A percentile compares a stretch with the other conserved stretches of the same genome.
phyloP scores from a whole-genome alignment of 2,329 filamentous ascomycete genomes.

The Penicillium hesseltinei region DNA sequence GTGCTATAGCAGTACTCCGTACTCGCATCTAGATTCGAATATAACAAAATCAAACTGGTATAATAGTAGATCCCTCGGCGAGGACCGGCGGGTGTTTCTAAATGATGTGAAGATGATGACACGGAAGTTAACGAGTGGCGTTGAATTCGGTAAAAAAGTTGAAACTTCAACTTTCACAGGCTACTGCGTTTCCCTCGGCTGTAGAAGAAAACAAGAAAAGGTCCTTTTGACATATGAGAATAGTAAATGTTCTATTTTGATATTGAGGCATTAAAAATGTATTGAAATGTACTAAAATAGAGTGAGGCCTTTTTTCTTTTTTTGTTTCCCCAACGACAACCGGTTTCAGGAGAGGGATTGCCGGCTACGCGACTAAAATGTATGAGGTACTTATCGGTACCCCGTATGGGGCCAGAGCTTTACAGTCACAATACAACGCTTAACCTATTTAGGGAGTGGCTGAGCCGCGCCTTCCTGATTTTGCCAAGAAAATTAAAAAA shows the following conservation, averaged over 20 bases:
- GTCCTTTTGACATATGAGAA: neutral
- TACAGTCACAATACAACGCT: slow-evolving; percentile 7
- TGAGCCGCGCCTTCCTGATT: slow-evolving; percentile 15
- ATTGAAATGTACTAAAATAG: slow-evolving; percentile 5
- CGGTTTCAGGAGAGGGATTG: slow-evolving; percentile 16
- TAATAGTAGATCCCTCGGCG: slow-evolving; percentile 13
- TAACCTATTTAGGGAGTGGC: slow-evolving; percentile 12
- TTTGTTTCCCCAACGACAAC: slow-evolving; percentile 27
- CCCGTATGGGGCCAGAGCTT: neutral
- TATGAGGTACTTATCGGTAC: slow-evolving; percentile 18
- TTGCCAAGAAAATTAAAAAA: neutral
- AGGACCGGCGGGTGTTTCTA: slow-evolving; percentile 15
- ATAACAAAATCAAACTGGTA: neutral
- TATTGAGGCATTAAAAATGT: slow-evolving; percentile 8
- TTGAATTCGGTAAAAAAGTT: slow-evolving; percentile 6
- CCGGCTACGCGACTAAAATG: neutral
- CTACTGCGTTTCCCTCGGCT: slow-evolving; percentile 7
- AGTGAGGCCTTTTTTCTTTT: slow-evolving; percentile 18
- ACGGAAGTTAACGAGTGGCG: slow-evolving; percentile 18
- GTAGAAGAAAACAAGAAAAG: neutral
- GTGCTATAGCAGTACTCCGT: neutral
- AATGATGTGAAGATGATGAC: slow-evolving; percentile 30
- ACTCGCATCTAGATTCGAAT: neutral
- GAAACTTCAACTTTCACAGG: slow-evolving; percentile 1
- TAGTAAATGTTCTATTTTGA: slow-evolving; percentile 1